Percentiles rank a stretch among this genome's conserved stretches.
Conservation (phyloP, 306 rosid genomes). For the Mimosa bimucronata region DNA sequence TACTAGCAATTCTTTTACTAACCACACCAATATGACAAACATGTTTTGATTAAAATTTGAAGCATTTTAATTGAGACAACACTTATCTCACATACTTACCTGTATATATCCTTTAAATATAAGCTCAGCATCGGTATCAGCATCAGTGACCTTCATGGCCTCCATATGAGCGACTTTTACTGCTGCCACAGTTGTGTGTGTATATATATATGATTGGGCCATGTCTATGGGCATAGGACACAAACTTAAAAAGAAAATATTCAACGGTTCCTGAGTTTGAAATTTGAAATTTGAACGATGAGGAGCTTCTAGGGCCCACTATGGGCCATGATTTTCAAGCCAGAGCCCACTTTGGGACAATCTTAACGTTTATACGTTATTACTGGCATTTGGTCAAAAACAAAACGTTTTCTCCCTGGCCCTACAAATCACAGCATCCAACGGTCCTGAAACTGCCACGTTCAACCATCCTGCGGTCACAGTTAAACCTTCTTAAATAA, state of each 20-base stretch:
- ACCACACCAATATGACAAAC: too few species aligned
- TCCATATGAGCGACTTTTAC: background rate
- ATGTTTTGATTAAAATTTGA: too few species aligned
- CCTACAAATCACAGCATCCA: background rate
- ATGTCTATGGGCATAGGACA: background rate
- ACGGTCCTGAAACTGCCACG: background rate
- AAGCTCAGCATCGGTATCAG: too few species aligned
- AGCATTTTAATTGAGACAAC: too few species aligned
- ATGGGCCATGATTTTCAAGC: background rate
- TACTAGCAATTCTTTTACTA: background rate
- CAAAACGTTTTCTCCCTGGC: background rate
- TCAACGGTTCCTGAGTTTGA: constrained; percentile 26
- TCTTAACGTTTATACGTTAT: background rate
- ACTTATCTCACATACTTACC: too few species aligned
- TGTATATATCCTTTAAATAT: too few species aligned
- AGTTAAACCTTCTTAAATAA: background rate
- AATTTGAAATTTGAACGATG: constrained; percentile 33
- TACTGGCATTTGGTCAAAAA: background rate
- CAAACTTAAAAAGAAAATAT: background rate
- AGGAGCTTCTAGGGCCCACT: constrained; percentile 32
- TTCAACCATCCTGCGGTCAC: background rate
- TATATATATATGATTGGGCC: background rate
- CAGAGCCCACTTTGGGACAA: background rate
- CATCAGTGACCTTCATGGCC: too few species aligned
- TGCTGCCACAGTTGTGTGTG: background rate